These are phyloP conservation scores for Pyrenochaeta sp. DNA, from an alignment of 2,329 filamentous ascomycete species.

Conservation along the genomic window DNA sequence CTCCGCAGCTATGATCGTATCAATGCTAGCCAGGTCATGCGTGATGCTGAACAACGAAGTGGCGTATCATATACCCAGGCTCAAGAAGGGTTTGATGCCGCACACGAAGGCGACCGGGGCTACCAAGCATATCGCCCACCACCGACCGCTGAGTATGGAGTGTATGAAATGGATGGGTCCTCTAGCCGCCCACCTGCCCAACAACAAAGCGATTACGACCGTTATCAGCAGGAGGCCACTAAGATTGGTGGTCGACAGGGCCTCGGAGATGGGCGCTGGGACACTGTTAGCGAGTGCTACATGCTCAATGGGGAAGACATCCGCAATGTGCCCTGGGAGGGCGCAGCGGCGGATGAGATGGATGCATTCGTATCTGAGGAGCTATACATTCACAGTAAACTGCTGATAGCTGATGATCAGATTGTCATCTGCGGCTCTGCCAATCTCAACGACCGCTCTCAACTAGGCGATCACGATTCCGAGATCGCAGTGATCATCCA, in stretches of 20 bases:
- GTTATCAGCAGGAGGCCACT: constrained; percentile 76
- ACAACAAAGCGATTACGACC: constrained; percentile 61
- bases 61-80: constrained; percentile 75
- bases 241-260: constrained; percentile 58
- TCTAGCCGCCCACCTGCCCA: constrained; percentile 22
- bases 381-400: constrained; percentile 72
- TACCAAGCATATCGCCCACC: constrained; percentile 46
- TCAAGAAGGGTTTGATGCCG: constrained; percentile 69
- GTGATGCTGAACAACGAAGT: constrained; percentile 66
- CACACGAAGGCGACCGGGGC: constrained; percentile 52
- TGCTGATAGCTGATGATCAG: constrained; percentile 82
- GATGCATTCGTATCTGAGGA: constrained; percentile 71
- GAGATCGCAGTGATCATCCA: constrained; percentile 92
- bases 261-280: constrained; percentile 67
- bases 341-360: constrained; percentile 63
- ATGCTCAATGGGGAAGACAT: constrained; percentile 82
- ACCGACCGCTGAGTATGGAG: constrained; percentile 48
- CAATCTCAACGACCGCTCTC: constrained; percentile 75
- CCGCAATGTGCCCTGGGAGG: constrained; percentile 67
- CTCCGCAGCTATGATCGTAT: constrained; percentile 85
- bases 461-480: constrained; percentile 84
- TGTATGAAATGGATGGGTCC: constrained; percentile 43
- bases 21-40: constrained; percentile 72
- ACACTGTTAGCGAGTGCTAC: constrained; percentile 81
- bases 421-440: constrained; percentile 82